Conservation (phyloP, 306 rosid genomes). For the Dicorynia guianensis region DNA sequence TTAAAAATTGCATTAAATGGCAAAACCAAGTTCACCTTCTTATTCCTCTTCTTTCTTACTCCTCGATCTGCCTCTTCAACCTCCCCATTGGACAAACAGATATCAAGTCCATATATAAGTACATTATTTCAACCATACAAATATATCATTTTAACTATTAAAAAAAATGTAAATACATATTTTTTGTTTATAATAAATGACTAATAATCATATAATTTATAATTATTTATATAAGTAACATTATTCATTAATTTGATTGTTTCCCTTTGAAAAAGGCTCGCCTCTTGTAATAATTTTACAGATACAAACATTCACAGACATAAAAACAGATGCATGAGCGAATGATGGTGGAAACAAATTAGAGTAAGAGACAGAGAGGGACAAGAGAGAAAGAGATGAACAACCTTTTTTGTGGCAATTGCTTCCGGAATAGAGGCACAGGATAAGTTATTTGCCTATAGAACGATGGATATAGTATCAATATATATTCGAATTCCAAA, state of each 20-base stretch:
- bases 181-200: too few species aligned
- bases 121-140: too few species aligned
- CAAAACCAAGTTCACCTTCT: neutral
- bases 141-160: too few species aligned
- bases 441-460: slow-evolving; percentile 2
- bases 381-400: slow-evolving; percentile 1
- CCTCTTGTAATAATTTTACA: neutral
- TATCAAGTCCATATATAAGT: too few species aligned
- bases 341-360: neutral
- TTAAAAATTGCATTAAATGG: neutral
- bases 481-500: slow-evolving; percentile 40
- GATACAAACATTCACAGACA: neutral
- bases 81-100: neutral
- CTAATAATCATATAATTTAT: too few species aligned
- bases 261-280: too few species aligned
- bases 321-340: neutral
- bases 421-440: slow-evolving; percentile 41
- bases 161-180: too few species aligned
- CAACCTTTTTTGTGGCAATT: slow-evolving; percentile 5
- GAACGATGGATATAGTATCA: neutral
- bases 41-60: neutral
- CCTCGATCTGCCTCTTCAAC: neutral
- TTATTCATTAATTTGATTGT: too few species aligned
- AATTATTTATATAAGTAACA: too few species aligned
- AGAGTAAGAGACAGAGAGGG: slow-evolving; percentile 11